A percentile compares a stretch with the other conserved stretches of the same genome.
These are phyloP conservation scores for Dendrothele bispora DNA, from an alignment of 768 basidiomycete genomes.

Conservation along the genomic window DNA sequence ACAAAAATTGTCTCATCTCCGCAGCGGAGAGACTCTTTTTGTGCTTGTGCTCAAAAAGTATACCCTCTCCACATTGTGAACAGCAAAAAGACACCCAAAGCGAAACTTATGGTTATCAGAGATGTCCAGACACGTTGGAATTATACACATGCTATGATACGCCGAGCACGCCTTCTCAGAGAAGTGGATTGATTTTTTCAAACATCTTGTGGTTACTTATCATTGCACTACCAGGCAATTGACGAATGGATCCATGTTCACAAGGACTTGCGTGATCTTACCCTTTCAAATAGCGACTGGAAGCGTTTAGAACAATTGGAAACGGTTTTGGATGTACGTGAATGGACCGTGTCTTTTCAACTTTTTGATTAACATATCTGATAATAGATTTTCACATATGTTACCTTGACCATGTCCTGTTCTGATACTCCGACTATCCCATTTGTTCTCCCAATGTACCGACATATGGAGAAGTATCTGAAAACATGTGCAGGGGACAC, in stretches of 20 bases:
- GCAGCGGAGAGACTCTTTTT: slow-evolving; percentile 19
- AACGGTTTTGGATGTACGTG: slow-evolving; percentile 21
- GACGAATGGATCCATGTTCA: slow-evolving; percentile 25
- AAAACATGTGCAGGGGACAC: not conserved
- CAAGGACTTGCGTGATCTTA: slow-evolving; percentile 9
- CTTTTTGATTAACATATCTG: not conserved
- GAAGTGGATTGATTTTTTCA: slow-evolving; percentile 14
- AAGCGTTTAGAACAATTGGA: slow-evolving; percentile 13
- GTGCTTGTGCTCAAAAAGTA: not conserved
- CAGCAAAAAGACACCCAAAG: slow-evolving; percentile 12
- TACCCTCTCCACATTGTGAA: slow-evolving; percentile 25
- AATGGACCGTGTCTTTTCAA: too few species aligned
- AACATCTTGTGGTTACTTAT: not conserved
- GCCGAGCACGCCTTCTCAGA: slow-evolving; percentile 22
- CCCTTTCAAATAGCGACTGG: slow-evolving; percentile 20
- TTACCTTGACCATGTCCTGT: slow-evolving; percentile 2
- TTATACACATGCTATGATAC: slow-evolving; percentile 34
- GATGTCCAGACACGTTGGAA: slow-evolving; percentile 36
- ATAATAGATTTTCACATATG: too few species aligned
- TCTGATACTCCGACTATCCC: slow-evolving; percentile 1
- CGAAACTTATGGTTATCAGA: slow-evolving; percentile 25
- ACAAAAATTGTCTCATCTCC: slow-evolving; percentile 32
- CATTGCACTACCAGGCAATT: slow-evolving; percentile 24
- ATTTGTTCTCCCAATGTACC: slow-evolving; percentile 2
- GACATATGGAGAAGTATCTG: not conserved